Base-by-base conservation (phyloP, 768 basidiomycete species). In the Gelatoporia subvermispora region DNA sequence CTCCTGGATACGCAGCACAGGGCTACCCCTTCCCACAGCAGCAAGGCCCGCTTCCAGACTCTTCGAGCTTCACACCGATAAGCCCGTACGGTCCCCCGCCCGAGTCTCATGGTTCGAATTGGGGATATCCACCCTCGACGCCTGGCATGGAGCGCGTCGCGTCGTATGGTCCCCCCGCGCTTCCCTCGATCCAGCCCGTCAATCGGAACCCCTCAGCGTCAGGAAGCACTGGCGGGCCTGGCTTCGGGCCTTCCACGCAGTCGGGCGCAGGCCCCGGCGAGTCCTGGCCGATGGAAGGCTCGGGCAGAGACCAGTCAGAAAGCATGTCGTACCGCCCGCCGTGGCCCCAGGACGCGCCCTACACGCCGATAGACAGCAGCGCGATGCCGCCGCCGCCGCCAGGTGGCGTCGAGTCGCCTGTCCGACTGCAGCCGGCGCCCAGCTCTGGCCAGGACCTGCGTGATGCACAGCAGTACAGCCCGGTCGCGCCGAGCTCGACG, bases 141-240 rank as follows among this genome's bases (percentile, higher is more conserved):
- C 61, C 54, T 56, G 65, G 49, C 58, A 67, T 58, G 53, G 68
- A 50, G 62, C 75, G 50, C 49, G 64, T 51, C 73, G 60, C 79
- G 69, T 56, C 79, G 63, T 63, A 69, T 68, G n/a, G 68, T 4
- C 45, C 56, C 62, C 74, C 77, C 2, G 70, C 74, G 41, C 67
- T 82, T 31, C 77, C 78, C 3, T 77, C 79, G 20, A 76, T 79
- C 49, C 75, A 76, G 41, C 70, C 77, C 34, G 75, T 78, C 50
- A 67, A 69, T 18, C 75, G 80, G 23, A 65, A 64, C 41, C 43
- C 68, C 24, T 39, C 56, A 9, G 51, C 57, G 25, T 39, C 51
- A 20, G 48, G 52, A 24, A 13, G 56, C 15, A 47, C 38, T 24
- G 25, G 43, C 21, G 46, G 45, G 25, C 41, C 53, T 44, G 57